These are phyloP conservation scores for Thielaviopsis punctulata DNA, from an alignment of 2,329 filamentous ascomycete species.

Conservation along the genomic window DNA sequence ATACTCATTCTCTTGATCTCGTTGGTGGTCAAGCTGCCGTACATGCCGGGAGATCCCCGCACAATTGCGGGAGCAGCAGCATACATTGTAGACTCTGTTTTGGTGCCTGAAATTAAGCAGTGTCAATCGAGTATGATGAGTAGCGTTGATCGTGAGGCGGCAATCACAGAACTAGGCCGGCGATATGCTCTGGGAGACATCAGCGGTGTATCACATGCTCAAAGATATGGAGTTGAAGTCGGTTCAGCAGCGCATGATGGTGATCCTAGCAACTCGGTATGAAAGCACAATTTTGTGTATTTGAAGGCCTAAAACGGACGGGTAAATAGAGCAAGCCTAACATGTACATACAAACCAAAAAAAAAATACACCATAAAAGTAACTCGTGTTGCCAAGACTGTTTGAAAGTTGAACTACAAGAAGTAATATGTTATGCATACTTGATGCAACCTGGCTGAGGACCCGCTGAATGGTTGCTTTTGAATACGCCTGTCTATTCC, in stretches of 20 bases:
- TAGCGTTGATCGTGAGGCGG: not conserved
- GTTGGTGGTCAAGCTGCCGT: slow-evolving; percentile 5
- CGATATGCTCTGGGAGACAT: slow-evolving; percentile 2
- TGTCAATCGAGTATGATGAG: slow-evolving; percentile 5
- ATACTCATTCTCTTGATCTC: slow-evolving; percentile 4
- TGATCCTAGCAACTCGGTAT: not conserved
- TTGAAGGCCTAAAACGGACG: not conserved
- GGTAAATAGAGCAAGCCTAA: not conserved
- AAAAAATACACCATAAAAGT: too few relatives aligned
- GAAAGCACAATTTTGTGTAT: not conserved
- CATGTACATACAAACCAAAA: too few relatives aligned
- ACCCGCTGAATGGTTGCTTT: not conserved
- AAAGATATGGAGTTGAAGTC: slow-evolving; percentile 6
- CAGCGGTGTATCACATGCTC: slow-evolving; percentile 2
- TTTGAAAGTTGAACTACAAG: too few relatives aligned
- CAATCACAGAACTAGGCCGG: not conserved
- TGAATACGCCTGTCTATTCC: not conserved
- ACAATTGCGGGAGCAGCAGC: slow-evolving; percentile 8
- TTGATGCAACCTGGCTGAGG: not conserved
- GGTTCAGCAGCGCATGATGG: not conserved
- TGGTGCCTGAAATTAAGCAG: slow-evolving; percentile 2
- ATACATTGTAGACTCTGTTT: slow-evolving; percentile 8
- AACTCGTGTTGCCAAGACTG: too few relatives aligned
- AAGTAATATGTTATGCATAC: too few relatives aligned
- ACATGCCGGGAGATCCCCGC: slow-evolving; percentile 10